Conservation (phyloP, 805 yeast genomes). For the Kurtzmaniella fragi region DNA sequence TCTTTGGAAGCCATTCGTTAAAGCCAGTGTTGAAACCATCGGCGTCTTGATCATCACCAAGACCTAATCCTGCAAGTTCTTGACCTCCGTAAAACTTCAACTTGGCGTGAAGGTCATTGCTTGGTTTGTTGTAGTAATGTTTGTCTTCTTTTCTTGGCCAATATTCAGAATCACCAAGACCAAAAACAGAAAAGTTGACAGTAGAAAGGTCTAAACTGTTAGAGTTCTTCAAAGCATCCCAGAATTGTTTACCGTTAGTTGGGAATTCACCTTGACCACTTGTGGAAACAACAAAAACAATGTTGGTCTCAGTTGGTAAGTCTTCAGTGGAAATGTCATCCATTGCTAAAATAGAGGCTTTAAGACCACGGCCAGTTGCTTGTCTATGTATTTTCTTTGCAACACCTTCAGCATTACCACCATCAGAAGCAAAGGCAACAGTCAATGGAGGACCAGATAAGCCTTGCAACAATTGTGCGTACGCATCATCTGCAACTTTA, state of each 20-base stretch:
- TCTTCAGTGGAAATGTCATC: constrained; percentile 73
- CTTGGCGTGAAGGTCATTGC: constrained; percentile 63
- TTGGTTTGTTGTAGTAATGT: constrained; percentile 91
- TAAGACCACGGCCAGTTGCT: constrained; percentile 75
- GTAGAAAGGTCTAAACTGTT: constrained; percentile 59
- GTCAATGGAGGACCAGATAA: constrained; percentile 89
- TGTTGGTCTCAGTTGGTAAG: constrained; percentile 61
- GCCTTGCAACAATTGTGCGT: constrained; percentile 72
- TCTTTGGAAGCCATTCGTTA: constrained; percentile 72
- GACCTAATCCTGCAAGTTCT: constrained; percentile 68
- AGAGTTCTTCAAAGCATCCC: constrained; percentile 66
- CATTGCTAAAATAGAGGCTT: constrained; percentile 60
- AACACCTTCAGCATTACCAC: constrained; percentile 81
- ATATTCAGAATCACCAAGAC: constrained; percentile 78
- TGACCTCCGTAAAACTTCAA: constrained; percentile 69
- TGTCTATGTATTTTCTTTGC: constrained; percentile 76
- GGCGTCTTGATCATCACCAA: constrained; percentile 97
- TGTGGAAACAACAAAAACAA: constrained; percentile 67
- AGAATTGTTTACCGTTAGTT: constrained; percentile 69
- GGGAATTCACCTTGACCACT: constrained; percentile 89
- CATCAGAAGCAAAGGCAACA: constrained; percentile 84
- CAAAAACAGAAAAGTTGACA: constrained; percentile 60
- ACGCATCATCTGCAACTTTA: constrained; percentile 71
- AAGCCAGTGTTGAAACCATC: constrained; percentile 94
- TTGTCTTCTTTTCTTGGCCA: constrained; percentile 98